Conservation (phyloP, 768 basidiomycete species). For the Leucosporidium yakuticum region DNA sequence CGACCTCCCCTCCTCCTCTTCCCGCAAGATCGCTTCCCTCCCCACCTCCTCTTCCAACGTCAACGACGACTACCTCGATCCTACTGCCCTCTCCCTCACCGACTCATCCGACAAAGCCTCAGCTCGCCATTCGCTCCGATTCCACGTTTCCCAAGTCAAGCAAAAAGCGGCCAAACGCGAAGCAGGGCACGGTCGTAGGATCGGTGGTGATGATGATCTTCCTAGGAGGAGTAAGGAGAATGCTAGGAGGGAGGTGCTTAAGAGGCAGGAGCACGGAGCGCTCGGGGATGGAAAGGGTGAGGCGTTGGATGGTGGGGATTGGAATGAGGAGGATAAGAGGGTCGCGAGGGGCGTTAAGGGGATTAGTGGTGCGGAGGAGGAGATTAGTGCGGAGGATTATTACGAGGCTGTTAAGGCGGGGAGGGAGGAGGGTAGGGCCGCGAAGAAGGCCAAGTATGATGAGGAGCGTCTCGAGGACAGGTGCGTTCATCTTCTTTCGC, state of each 20-base stretch:
- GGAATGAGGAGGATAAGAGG: slow-evolving; percentile 35
- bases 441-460: slow-evolving; percentile 78
- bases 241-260: slow-evolving; percentile 45
- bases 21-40: slow-evolving; percentile 20
- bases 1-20: slow-evolving; percentile 37
- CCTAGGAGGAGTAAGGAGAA: slow-evolving; percentile 69
- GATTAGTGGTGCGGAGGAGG: slow-evolving; percentile 42
- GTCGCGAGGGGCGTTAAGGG: slow-evolving; percentile 32
- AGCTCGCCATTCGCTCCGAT: slow-evolving; percentile 73
- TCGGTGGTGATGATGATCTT: slow-evolving; percentile 88
- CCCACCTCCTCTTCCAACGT: slow-evolving; percentile 16
- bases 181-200: slow-evolving; percentile 62
- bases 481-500: background rate
- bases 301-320: slow-evolving; percentile 44
- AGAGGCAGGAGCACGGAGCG: slow-evolving; percentile 43
- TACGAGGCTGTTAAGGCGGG: slow-evolving; percentile 80
- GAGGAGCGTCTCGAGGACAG: slow-evolving; percentile 51
- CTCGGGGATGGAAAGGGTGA: slow-evolving; percentile 16
- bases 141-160: slow-evolving; percentile 89
- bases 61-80: slow-evolving; percentile 60
- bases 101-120: slow-evolving; percentile 80
- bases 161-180: slow-evolving; percentile 68
- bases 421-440: slow-evolving; percentile 64
- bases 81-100: slow-evolving; percentile 57
- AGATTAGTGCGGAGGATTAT: slow-evolving; percentile 62